phyloP scores from a whole-genome alignment of 2,329 filamentous ascomycete species.

The Knoxdaviesia capensis region DNA sequence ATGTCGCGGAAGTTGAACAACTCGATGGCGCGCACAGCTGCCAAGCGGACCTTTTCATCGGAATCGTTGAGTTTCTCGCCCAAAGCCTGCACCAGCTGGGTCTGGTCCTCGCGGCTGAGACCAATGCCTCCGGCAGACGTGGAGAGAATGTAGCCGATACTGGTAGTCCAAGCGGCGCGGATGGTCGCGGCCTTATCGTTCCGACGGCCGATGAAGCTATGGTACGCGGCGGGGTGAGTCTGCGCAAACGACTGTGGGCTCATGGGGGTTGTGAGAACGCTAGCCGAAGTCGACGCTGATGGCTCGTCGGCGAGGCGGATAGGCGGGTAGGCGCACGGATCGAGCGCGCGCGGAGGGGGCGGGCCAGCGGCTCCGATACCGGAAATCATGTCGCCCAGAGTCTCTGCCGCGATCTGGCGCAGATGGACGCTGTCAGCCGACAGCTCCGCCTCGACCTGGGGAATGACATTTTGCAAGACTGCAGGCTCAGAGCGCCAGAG shows the following conservation, averaged over 20 bases:
- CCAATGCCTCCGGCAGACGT: conserved; percentile 84
- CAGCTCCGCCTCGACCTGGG: conserved; percentile 81
- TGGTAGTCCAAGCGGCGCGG: conserved; percentile 69
- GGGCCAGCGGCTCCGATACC: conserved; percentile 84
- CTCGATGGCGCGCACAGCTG: conserved; percentile 70
- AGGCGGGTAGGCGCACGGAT: conserved; percentile 72
- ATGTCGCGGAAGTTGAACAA: conserved; percentile 65
- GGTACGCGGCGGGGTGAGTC: conserved; percentile 57
- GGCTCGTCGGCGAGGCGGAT: conserved; percentile 41
- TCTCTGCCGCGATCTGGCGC: conserved; percentile 76
- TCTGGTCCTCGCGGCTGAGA: conserved; percentile 65
- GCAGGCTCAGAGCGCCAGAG: conserved; percentile 82
- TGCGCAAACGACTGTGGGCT: conserved; percentile 82
- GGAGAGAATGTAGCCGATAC: conserved; percentile 67
- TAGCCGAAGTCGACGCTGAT: conserved; percentile 25
- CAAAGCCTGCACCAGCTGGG: conserved; percentile 50
- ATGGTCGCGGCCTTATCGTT: conserved; percentile 75
- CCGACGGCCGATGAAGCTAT: conserved; percentile 64
- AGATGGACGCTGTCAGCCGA: conserved; percentile 76
- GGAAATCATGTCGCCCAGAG: conserved; percentile 83
- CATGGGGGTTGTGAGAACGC: conserved; percentile 59
- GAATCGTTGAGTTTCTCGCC: conserved; percentile 67
- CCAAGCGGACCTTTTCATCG: conserved; percentile 79
- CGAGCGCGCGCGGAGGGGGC: conserved; percentile 49
- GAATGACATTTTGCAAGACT: conserved; percentile 81